These are phyloP conservation scores for Trichocladium uniseriatum DNA, from an alignment of 495 filamentous ascomycete species.

Conservation along the genomic window DNA sequence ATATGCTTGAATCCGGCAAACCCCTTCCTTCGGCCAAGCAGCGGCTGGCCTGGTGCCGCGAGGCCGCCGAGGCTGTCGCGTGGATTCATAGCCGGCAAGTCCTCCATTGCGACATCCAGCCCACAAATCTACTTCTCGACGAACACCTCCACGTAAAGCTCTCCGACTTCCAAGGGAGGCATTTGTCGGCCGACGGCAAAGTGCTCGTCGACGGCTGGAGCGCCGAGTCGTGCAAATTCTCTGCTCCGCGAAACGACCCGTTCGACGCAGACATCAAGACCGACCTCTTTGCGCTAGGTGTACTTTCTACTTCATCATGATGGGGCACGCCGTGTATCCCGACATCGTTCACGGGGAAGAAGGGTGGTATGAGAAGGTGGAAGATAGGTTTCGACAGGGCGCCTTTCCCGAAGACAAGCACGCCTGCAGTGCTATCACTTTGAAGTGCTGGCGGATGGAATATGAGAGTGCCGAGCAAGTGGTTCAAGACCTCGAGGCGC, in stretches of 20 bases:
- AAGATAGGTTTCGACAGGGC: neutral
- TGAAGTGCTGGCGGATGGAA: neutral
- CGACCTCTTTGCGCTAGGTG: neutral
- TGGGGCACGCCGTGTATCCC: neutral
- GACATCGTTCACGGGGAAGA: neutral
- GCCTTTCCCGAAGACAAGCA: neutral
- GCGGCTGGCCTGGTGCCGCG: neutral
- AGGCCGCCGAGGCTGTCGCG: neutral
- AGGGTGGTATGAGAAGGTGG: neutral
- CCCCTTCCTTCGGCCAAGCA: neutral
- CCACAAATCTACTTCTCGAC: neutral
- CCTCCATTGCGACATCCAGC: constrained; percentile 1
- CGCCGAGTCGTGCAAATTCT: neutral
- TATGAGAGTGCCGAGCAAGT: neutral
- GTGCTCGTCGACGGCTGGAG: neutral
- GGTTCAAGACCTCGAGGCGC: neutral
- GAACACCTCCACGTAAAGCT: neutral
- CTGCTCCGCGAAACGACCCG: neutral
- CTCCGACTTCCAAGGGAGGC: neutral
- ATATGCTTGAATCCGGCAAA: neutral
- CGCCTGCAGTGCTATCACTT: neutral
- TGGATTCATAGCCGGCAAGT: neutral
- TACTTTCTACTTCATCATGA: neutral
- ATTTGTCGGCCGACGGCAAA: neutral
- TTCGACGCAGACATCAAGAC: neutral